phyloP scores from a whole-genome alignment of 2,329 filamentous ascomycete species.

The Lachnellula occidentalis region DNA sequence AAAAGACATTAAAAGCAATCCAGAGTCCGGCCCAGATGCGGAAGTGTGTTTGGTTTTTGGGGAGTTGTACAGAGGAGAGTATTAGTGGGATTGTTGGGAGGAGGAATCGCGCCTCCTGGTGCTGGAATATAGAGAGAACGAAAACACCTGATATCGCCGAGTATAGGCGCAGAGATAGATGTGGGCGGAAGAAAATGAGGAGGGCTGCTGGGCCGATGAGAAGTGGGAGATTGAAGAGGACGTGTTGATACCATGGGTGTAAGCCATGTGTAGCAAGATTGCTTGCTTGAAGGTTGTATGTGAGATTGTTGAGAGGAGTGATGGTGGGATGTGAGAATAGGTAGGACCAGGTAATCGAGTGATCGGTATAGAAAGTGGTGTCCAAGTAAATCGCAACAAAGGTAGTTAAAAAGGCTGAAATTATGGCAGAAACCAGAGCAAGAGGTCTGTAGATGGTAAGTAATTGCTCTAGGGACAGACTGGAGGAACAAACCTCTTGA shows the following conservation, averaged over 20 bases:
- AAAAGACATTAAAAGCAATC: slow-evolving; percentile 62
- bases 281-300: slow-evolving; percentile 64
- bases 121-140: slow-evolving; percentile 67
- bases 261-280: slow-evolving; percentile 73
- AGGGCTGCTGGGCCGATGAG: slow-evolving; percentile 65
- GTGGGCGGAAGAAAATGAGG: slow-evolving; percentile 53
- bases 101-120: slow-evolving; percentile 76
- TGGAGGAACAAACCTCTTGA: slow-evolving; percentile 58
- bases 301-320: slow-evolving; percentile 71
- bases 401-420: slow-evolving; percentile 62
- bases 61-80: slow-evolving; percentile 65
- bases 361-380: slow-evolving; percentile 72
- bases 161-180: slow-evolving; percentile 57
- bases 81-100: slow-evolving; percentile 72
- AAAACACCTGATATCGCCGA: slow-evolving; percentile 69
- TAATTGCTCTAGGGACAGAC: neutral
- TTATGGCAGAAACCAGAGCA: slow-evolving; percentile 56
- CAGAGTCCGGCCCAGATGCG: slow-evolving; percentile 56
- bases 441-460: slow-evolving; percentile 41
- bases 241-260: slow-evolving; percentile 74
- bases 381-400: slow-evolving; percentile 74
- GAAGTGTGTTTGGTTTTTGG: slow-evolving; percentile 45
- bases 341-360: slow-evolving; percentile 58
- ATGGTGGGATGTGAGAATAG: slow-evolving; percentile 62
- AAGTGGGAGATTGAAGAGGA: slow-evolving; percentile 64